A percentile compares a stretch with the other conserved stretches of the same genome.
Evolutionary conservation across 139 green algal genomes (phyloP).

Genomic region (Eudorina sp.): DNA sequence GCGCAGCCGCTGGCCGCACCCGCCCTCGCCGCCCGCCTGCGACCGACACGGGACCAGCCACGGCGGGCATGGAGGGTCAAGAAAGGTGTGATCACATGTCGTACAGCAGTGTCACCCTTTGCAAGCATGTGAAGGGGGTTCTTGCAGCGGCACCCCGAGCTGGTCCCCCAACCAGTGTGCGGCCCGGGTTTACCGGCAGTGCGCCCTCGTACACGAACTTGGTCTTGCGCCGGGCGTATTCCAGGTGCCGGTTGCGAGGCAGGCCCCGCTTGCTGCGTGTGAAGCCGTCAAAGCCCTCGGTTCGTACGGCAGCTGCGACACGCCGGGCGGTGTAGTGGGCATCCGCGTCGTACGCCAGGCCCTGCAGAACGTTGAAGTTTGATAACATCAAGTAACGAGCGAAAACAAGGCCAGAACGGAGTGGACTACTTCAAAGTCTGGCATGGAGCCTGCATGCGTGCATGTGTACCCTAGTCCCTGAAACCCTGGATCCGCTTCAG

Average conservation of each 20-base stretch:
- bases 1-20: not conserved
- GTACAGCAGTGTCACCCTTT: not conserved
- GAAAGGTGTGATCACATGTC: not conserved
- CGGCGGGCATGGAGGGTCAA: not conserved
- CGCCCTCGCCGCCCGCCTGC: not conserved
- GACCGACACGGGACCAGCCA: not conserved
- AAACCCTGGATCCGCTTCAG: not conserved
- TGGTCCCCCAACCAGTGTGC: not conserved
- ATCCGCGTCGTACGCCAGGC: not conserved
- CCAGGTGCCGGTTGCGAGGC: slow-evolving; percentile 7
- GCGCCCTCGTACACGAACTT: slow-evolving; percentile 4
- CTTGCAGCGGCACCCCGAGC: not conserved
- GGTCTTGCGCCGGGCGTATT: not conserved
- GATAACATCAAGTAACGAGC: no score
- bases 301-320: not conserved
- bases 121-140: no score
- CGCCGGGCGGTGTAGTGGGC: not conserved
- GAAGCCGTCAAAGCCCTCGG: slow-evolving; percentile 17
- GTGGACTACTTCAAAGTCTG: not conserved
- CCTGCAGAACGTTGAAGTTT: no score
- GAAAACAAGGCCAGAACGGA: not conserved
- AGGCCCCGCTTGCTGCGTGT: slow-evolving; percentile 11
- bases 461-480: not conserved
- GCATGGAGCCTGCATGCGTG: not conserved
- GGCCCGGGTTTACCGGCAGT: not conserved